Evolutionary conservation across 192 early-diverging fungal species (phyloP).

Genomic region (Umbelopsis sp.): DNA sequence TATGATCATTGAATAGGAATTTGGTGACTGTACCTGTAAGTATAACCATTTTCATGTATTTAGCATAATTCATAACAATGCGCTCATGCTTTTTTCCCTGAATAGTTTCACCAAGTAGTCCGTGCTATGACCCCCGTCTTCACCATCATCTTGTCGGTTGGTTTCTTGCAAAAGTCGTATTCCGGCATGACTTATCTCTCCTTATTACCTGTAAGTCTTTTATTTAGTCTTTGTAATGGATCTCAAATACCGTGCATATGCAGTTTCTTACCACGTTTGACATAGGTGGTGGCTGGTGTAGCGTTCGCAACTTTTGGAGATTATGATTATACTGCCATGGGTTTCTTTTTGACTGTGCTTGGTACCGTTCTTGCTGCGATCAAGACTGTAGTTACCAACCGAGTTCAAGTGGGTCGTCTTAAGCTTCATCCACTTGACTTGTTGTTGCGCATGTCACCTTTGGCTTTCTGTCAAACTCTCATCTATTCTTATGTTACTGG

Average conservation of each 20-base stretch:
- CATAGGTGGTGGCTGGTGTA: slow-evolving; percentile 63
- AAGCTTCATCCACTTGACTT: slow-evolving; percentile 71
- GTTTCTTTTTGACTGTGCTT: slow-evolving; percentile 67
- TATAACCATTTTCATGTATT: not conserved
- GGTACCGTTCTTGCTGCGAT: slow-evolving; percentile 68
- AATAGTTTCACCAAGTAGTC: slow-evolving; percentile 79
- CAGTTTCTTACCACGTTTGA: slow-evolving; percentile 1
- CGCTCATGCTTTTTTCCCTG: not conserved
- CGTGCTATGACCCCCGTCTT: slow-evolving; percentile 83
- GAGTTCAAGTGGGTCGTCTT: slow-evolving; percentile 62
- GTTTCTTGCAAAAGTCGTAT: slow-evolving; percentile 61
- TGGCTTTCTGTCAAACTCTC: slow-evolving; percentile 40
- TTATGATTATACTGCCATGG: slow-evolving; percentile 57
- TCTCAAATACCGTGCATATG: not conserved
- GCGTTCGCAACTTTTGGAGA: slow-evolving; percentile 71
- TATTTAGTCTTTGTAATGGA: not conserved
- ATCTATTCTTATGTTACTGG: slow-evolving; percentile 47
- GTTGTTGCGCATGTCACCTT: slow-evolving; percentile 63
- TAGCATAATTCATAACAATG: no score
- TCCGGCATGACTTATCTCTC: slow-evolving; percentile 61
- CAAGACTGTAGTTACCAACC: slow-evolving; percentile 74
- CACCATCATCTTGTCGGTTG: slow-evolving; percentile 68
- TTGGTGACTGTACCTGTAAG: slow-evolving; percentile 42
- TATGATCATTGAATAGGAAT: slow-evolving; percentile 21
- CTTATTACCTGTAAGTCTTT: slow-evolving; percentile 52